Evolutionary conservation across 305 asterid species (phyloP).

Genomic region (Fraxinus angustifolia): DNA sequence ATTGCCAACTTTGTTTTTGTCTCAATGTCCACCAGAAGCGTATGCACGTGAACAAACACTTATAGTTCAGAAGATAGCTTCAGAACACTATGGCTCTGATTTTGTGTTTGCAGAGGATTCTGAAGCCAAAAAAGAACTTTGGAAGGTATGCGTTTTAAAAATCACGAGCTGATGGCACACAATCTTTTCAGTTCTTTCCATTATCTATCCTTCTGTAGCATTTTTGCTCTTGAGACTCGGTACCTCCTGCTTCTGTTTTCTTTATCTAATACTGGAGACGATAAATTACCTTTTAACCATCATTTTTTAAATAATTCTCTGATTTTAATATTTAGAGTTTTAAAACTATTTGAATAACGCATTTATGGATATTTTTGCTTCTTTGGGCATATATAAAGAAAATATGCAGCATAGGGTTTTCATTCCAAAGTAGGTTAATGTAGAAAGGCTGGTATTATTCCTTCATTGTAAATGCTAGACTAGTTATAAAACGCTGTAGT

Average conservation of each 20-base stretch:
- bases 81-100: slow-evolving; percentile 82
- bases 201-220: not conserved
- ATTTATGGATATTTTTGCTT: not conserved
- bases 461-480: not conserved
- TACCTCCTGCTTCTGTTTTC: slow-evolving; percentile 1
- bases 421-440: not conserved
- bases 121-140: slow-evolving; percentile 86
- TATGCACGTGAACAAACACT: slow-evolving; percentile 82
- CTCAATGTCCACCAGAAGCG: slow-evolving; percentile 55
- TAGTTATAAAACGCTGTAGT: not conserved
- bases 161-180: not conserved
- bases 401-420: not conserved
- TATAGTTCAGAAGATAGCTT: slow-evolving; percentile 84
- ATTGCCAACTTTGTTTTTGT: slow-evolving; percentile 19
- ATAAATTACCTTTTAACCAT: not conserved
- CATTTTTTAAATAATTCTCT: not conserved
- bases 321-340: not conserved
- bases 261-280: not conserved
- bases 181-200: not conserved
- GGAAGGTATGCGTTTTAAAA: slow-evolving; percentile 57
- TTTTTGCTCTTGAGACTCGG: not conserved
- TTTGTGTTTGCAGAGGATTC: slow-evolving; percentile 87
- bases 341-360: not conserved
- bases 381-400: not conserved
- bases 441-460: not conserved